Evolutionary conservation across 2,329 filamentous ascomycete species (phyloP).

Genomic region (Leptographium galeiforme): DNA sequence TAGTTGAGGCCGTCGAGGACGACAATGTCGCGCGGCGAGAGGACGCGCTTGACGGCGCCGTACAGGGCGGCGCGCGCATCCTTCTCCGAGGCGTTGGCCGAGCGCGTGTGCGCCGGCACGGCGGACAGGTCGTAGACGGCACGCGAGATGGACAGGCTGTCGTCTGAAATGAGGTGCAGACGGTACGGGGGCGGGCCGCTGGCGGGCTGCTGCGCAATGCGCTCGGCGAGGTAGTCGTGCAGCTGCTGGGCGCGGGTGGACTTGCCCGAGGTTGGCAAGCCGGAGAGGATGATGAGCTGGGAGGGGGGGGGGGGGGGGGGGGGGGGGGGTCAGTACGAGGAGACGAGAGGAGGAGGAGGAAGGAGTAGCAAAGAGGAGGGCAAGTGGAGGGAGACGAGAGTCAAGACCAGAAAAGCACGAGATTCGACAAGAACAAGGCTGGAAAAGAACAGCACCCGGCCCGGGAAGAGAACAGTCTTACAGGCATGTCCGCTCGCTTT

Average conservation of each 20-base stretch:
- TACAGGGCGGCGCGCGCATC: constrained; percentile 66
- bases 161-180: constrained; percentile 62
- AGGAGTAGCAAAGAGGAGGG: too few relatives aligned
- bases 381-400: neutral
- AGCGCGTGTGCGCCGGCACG: constrained; percentile 46
- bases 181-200: constrained; percentile 32
- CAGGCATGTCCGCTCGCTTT: constrained; percentile 7
- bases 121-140: constrained; percentile 53
- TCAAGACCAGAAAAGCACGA: neutral
- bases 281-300: constrained; percentile 54
- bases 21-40: constrained; percentile 61
- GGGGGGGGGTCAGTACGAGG: neutral
- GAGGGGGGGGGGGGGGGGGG: too few relatives aligned
- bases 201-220: constrained; percentile 27
- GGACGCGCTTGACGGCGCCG: constrained; percentile 63
- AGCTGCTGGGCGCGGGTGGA: constrained; percentile 54
- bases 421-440: too few relatives aligned
- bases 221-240: constrained; percentile 46
- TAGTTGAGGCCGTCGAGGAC: constrained; percentile 74
- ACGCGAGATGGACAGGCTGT: constrained; percentile 55
- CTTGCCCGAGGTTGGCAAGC: constrained; percentile 56
- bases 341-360: too few relatives aligned
- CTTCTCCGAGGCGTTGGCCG: constrained; percentile 65
- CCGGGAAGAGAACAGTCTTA: constrained; percentile 1
- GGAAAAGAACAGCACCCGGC: neutral